Base-by-base conservation (phyloP, 129 eudicot species). In the Helichrysum umbraculigerum region DNA sequence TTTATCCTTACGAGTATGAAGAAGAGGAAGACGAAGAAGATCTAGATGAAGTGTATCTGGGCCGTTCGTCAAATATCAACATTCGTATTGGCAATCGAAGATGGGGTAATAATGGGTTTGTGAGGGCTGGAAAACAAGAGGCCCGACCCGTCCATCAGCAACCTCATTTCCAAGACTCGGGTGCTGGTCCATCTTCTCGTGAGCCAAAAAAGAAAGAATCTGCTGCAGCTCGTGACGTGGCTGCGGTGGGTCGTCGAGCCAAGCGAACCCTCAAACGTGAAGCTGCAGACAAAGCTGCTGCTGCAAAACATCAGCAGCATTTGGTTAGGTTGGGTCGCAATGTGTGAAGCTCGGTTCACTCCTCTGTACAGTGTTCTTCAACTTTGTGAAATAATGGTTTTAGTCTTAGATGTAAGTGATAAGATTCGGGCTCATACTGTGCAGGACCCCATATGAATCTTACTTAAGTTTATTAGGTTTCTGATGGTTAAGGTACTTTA, bases 251-350 rank as follows among this genome's bases (percentile, higher is more conserved):
- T 7, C 81, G 96, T 44, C 82, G 96, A 29, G 98, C 98, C 11
- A 92, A 87, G 69, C 68, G 98, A 81, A 82, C 98, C 3, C 78
- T 85, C 75, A 92, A 92, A 83, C 98, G 98, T 59, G 98, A 87
- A 79, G 98, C 98, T 79, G 96, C 96, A 17, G 88, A 92, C 74
- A 87, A 86, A 83, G 98, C 93, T 1, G 98, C 96, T 33, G 96
- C 98, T 41, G 91, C 87, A 16, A 87, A 87, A 79, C 93, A 87
- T 73, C 80, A 89, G 85, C 87, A 85, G 82, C 96, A 82, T 75
- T 63, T 92, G 81, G 89, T 75, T 37, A 83, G 92, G 97, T 67
- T 87, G 65, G 92, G 89, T 17, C 86, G 91, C 39, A 70, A 63
- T 30, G 42, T 3, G 35, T 68, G 52, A 37, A 59, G 34, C 67